Conservation (phyloP, 2,329 filamentous ascomycete genomes). For the Rasamsonia emersonii region DNA sequence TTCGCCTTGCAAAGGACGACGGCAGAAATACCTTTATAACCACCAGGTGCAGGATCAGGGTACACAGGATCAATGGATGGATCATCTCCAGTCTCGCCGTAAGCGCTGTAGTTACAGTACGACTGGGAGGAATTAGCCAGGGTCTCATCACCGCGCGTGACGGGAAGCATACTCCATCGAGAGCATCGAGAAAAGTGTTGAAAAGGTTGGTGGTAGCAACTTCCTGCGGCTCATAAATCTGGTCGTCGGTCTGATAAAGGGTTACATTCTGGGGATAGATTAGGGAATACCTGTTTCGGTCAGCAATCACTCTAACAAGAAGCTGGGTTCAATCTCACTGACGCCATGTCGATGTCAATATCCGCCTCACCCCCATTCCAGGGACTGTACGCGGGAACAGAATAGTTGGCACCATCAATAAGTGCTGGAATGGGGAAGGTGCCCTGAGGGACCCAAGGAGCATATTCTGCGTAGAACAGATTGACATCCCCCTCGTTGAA, state of each 20-base stretch:
- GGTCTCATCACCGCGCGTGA: no score
- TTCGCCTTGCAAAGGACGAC: constrained; percentile 20
- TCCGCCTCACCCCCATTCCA: constrained; percentile 39
- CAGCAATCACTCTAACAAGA: neutral
- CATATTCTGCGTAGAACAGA: constrained; percentile 8
- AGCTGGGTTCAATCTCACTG: neutral
- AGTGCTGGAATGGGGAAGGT: constrained; percentile 7
- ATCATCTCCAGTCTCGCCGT: constrained; percentile 41
- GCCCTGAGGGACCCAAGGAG: constrained; percentile 6
- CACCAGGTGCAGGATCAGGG: constrained; percentile 39
- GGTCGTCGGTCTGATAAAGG: constrained; percentile 44
- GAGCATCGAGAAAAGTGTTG: constrained; percentile 45
- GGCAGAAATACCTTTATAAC: constrained; percentile 41
- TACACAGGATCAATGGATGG: constrained; percentile 43
- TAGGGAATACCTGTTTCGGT: constrained; percentile 33
- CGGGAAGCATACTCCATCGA: constrained; percentile 34
- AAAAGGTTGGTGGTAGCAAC: constrained; percentile 24
- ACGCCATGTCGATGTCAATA: constrained; percentile 47
- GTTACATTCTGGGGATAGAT: constrained; percentile 45
- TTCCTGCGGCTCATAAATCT: constrained; percentile 30
- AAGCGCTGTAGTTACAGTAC: constrained; percentile 46
- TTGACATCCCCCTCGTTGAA: constrained; percentile 9
- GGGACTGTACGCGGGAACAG: constrained; percentile 24
- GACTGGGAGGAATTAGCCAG: constrained; percentile 18
- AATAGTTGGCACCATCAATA: constrained; percentile 32